These are phyloP conservation scores for Sporothrix globosa DNA, from an alignment of 2,329 filamentous ascomycete species.

Conservation along the genomic window DNA sequence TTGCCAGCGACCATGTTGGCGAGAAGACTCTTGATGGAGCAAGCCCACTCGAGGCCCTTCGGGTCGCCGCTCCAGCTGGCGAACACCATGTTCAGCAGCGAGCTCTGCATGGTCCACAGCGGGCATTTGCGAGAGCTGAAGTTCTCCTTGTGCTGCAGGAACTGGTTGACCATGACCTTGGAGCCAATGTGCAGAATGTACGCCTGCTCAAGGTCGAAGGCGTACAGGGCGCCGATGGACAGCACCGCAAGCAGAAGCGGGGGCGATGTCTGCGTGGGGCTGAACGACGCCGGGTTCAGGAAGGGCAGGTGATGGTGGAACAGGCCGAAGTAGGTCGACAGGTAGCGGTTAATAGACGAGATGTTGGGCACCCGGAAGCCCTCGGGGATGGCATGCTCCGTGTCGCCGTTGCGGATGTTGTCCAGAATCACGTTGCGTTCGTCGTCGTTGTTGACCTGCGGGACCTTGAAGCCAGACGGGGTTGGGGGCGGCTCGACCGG, in stretches of 20 bases:
- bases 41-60: slow-evolving; percentile 97
- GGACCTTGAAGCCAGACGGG: slow-evolving; percentile 69
- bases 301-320: slow-evolving; percentile 98
- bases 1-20: slow-evolving; percentile 99
- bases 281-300: slow-evolving; percentile 88
- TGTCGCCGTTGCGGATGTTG: slow-evolving; percentile 80
- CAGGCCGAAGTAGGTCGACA: slow-evolving; percentile 93
- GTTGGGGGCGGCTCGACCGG: slow-evolving; percentile 71
- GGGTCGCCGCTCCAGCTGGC: slow-evolving; percentile 98
- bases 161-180: slow-evolving; percentile 95
- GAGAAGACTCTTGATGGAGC: slow-evolving; percentile 95
- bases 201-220: slow-evolving; percentile 94
- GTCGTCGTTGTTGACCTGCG: slow-evolving; percentile 81
- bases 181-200: slow-evolving; percentile 97
- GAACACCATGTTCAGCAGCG: slow-evolving; percentile 97
- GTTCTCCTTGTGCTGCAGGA: slow-evolving; percentile 96
- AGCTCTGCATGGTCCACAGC: slow-evolving; percentile 97
- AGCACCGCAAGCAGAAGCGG: slow-evolving; percentile 85
- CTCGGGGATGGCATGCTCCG: slow-evolving; percentile 79
- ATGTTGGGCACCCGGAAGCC: slow-evolving; percentile 86
- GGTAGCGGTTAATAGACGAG: slow-evolving; percentile 82
- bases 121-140: slow-evolving; percentile 98
- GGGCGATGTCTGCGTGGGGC: slow-evolving; percentile 76
- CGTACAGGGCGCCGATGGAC: slow-evolving; percentile 94
- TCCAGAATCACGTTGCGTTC: slow-evolving; percentile 84